Evolutionary conservation across 345 rosid genomes (phyloP).

Genomic region (Cochlearia excelsa): DNA sequence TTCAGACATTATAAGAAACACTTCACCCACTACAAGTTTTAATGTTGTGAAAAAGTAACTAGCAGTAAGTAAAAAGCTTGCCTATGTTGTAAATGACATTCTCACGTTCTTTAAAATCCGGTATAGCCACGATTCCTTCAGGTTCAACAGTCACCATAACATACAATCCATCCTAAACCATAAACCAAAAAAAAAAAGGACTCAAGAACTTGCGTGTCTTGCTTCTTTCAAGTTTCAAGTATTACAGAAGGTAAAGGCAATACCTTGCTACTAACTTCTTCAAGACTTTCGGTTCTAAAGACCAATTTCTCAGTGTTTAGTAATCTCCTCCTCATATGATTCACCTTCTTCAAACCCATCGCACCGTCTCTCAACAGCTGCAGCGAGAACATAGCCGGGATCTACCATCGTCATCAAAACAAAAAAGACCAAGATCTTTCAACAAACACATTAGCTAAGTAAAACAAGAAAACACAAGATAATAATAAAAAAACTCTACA

Average conservation of each 20-base stretch:
- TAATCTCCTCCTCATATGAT: constrained; percentile 47
- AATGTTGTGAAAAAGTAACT: not conserved
- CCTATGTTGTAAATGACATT: constrained; percentile 72
- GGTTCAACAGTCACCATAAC: constrained; percentile 74
- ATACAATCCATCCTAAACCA: constrained; percentile 42
- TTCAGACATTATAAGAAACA: constrained; percentile 5
- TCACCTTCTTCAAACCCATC: constrained; percentile 30
- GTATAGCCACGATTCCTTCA: constrained; percentile 77
- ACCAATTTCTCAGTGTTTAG: constrained; percentile 64
- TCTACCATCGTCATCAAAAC: constrained; percentile 36
- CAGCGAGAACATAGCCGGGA: constrained; percentile 67
- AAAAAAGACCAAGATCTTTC: constrained; percentile 4
- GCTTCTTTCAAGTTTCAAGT: not conserved
- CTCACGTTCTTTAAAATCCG: constrained; percentile 48
- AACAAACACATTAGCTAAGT: constrained; percentile 12
- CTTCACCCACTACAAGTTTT: not conserved
- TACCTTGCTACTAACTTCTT: constrained; percentile 45
- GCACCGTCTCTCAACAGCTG: constrained; percentile 48
- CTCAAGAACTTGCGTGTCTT: not conserved
- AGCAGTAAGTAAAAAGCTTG: constrained; percentile 25
- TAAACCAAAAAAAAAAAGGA: constrained; percentile 17
- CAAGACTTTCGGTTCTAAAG: constrained; percentile 47
- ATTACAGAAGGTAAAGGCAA: not conserved
- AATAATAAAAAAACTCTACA: constrained; percentile 7
- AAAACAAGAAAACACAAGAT: constrained; percentile 3